These are phyloP conservation scores for Setaria viridis DNA, from an alignment of 202 grass and related monocot species.

Conservation along the genomic window DNA sequence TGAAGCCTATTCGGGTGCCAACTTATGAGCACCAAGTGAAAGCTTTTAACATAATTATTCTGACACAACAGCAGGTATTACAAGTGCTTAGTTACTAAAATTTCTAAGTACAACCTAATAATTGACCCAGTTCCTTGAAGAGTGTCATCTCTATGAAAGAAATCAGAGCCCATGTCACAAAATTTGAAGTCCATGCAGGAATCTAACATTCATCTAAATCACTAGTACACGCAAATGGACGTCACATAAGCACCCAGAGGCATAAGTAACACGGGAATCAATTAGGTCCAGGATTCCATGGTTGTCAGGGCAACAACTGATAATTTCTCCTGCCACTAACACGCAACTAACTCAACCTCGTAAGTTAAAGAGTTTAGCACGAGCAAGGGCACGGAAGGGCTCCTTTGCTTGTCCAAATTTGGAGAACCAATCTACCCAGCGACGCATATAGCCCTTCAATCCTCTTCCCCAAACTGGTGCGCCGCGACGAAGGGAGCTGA, in stretches of 20 bases:
- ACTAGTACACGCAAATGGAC: neutral
- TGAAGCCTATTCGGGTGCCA: neutral
- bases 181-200: neutral
- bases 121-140: no score
- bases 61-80: neutral
- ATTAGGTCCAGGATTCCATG: neutral
- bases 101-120: neutral
- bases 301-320: neutral
- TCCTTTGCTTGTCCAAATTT: neutral
- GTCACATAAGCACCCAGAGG: neutral
- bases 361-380: no score
- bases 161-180: neutral
- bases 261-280: no score
- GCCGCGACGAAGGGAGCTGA: no score
- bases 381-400: no score
- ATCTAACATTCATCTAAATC: neutral
- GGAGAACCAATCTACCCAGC: neutral
- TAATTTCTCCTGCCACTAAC: neutral
- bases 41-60: neutral
- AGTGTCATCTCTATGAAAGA: neutral
- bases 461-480: neutral
- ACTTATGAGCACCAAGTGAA: neutral
- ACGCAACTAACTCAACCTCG: no score
- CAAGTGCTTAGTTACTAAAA: neutral
- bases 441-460: no score